phyloP scores from a whole-genome alignment of 2,329 filamentous ascomycete species.

The Neofusicoccum parvum region DNA sequence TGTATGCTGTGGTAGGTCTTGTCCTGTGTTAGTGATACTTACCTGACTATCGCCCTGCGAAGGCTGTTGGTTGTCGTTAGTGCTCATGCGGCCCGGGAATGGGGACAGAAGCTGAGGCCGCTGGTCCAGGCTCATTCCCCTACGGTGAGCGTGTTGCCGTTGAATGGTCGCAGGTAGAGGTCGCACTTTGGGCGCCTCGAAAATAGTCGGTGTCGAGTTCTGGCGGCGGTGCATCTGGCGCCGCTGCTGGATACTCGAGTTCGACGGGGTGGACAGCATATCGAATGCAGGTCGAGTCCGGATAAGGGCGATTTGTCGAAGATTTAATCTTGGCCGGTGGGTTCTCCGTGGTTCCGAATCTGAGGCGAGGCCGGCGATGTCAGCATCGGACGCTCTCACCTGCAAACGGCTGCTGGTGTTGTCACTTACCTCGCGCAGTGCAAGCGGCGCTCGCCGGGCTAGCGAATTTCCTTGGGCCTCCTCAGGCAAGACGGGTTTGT shows the following conservation, averaged over 20 bases:
- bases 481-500: slow-evolving; percentile 5
- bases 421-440: slow-evolving; percentile 69
- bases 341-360: slow-evolving; percentile 38
- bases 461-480: background rate
- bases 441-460: slow-evolving; percentile 79
- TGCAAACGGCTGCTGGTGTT: slow-evolving; percentile 3
- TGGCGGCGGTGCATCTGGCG: slow-evolving; percentile 81
- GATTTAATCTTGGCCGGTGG: slow-evolving; percentile 13
- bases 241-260: slow-evolving; percentile 72
- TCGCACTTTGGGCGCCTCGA: slow-evolving; percentile 73
- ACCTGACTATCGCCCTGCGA: slow-evolving; percentile 55
- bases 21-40: slow-evolving; percentile 63
- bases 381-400: slow-evolving; percentile 5
- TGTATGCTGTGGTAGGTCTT: slow-evolving; percentile 68
- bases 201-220: slow-evolving; percentile 78
- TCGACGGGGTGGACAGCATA: slow-evolving; percentile 76
- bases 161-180: slow-evolving; percentile 63
- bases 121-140: slow-evolving; percentile 79
- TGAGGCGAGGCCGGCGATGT: slow-evolving; percentile 30
- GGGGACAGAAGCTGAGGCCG: slow-evolving; percentile 57
- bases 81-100: slow-evolving; percentile 43
- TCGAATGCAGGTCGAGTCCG: slow-evolving; percentile 71
- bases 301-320: slow-evolving; percentile 43
- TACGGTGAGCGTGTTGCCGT: slow-evolving; percentile 64
- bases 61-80: slow-evolving; percentile 29